Evolutionary conservation across 2,329 filamentous ascomycete species (phyloP), one percentile per base, ranked within the genome.

Genomic region (Sporothrix pallida): DNA sequence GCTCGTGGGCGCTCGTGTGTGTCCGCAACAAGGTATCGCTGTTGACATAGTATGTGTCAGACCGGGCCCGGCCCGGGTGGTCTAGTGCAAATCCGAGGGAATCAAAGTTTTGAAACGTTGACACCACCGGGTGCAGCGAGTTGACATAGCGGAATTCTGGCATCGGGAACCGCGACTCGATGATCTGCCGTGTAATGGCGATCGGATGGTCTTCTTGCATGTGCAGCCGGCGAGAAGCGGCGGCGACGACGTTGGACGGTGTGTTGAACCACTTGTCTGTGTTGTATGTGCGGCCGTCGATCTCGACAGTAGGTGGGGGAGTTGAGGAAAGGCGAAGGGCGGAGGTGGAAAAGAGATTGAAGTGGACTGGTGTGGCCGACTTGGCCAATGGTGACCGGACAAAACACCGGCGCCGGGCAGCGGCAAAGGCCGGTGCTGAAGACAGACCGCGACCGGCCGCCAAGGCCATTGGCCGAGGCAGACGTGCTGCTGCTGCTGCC

Each of bases 41-140:
- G 83, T 97, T 97, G 79, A 99, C 84, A 82, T 99, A 99, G 86
- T 98, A 99, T 0, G 96, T 98, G 83, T 99, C 96, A 15, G 93
- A 95, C 77, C 89, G 90, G 77, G 89, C 93, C 70, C 96, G 91
- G 74, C 96, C 96, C 3, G 94, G 93, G 79, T 99, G 96, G 81
- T 98, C 92, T 7, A 86, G 79, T 0, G 95, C 92, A 80, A 99
- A 98, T 62, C 95, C 95, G 8, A 99, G 86, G n/a, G 95, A 96
- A 83, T 99, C 96, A 80, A 99, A 99, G 82, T 99, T 99, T 80
- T 98, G 92, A 12, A 86, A 83, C 1, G 93, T 92, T 48, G 92
- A 91, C 31, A 98, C 96, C 56, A 98, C 90, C 0, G 96, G 95
- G 77, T 92, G 90, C 79, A 95, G 89, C 72, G 89, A 86, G 79